Evolutionary conservation across 2,329 filamentous ascomycete genomes (phyloP).

Genomic region (Colletotrichum agaves): DNA sequence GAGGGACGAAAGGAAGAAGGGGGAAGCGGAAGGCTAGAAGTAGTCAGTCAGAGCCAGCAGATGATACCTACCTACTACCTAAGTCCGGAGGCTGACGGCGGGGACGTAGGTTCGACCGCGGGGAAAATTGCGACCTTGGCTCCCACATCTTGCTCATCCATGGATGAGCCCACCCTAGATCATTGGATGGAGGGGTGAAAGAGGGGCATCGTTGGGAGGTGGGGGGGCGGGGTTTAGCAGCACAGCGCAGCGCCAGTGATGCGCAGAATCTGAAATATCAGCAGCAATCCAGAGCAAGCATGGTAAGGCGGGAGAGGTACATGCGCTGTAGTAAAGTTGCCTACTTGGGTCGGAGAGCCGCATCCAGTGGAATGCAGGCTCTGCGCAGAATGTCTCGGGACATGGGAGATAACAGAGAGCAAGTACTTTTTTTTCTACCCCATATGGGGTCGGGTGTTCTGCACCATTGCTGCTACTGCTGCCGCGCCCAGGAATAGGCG

Average conservation of each 20-base stretch:
- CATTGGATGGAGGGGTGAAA: slow-evolving; percentile 36
- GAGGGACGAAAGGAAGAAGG: slow-evolving; percentile 5
- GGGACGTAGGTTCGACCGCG: slow-evolving; percentile 37
- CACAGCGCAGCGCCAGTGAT: slow-evolving; percentile 25
- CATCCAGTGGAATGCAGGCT: slow-evolving; percentile 29
- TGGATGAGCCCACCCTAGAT: slow-evolving; percentile 15
- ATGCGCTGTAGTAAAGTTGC: background rate
- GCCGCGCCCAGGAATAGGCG: slow-evolving; percentile 15
- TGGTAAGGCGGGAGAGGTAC: background rate
- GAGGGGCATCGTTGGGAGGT: slow-evolving; percentile 30
- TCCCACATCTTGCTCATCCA: slow-evolving; percentile 18
- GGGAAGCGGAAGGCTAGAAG: slow-evolving; percentile 22
- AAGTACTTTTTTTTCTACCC: background rate
- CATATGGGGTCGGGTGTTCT: no score
- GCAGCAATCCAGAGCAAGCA: background rate
- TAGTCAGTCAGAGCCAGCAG: slow-evolving; percentile 32
- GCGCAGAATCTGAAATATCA: slow-evolving; percentile 28
- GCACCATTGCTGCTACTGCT: background rate
- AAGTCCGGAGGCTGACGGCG: slow-evolving; percentile 37
- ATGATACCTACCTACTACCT: slow-evolving; percentile 37
- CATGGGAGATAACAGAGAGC: slow-evolving; percentile 21
- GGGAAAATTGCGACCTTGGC: slow-evolving; percentile 31
- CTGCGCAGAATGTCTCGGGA: slow-evolving; percentile 27
- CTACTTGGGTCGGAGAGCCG: background rate
- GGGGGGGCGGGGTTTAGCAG: slow-evolving; percentile 9